Percentiles rank a stretch among this genome's conserved stretches.
phyloP scores from a whole-genome alignment of 768 basidiomycete genomes.

The Amanita rubescens region DNA sequence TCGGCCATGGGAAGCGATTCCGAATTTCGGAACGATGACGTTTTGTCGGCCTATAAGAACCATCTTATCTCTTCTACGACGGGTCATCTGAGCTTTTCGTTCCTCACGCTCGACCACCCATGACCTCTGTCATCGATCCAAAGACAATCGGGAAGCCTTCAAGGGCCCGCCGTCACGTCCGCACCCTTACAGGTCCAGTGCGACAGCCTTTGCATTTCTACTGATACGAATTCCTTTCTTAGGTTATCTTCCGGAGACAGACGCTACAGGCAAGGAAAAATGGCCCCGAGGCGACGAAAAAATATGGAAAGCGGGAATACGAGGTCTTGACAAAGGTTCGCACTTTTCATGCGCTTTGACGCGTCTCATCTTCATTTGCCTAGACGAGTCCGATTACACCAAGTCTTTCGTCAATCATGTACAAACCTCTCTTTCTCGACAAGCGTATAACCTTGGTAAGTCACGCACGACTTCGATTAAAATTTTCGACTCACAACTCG shows the following conservation, averaged over 20 bases:
- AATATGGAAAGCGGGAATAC: conserved; percentile 59
- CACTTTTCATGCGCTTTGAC: not conserved
- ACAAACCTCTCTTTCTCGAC: conserved; percentile 84
- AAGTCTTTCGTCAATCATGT: conserved; percentile 77
- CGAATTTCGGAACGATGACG: not conserved
- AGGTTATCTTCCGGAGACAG: conserved; percentile 78
- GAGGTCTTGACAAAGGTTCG: conserved; percentile 51
- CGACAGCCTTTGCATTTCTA: not conserved
- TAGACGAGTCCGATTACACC: conserved; percentile 58
- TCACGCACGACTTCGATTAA: not conserved
- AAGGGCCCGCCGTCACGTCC: conserved; percentile 56
- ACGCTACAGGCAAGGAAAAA: conserved; percentile 70
- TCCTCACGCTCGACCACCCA: conserved; percentile 21
- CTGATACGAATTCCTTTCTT: conserved; percentile 3
- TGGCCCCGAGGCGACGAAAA: conserved; percentile 81
- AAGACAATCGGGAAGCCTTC: conserved; percentile 57
- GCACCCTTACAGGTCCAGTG: conserved; percentile 52
- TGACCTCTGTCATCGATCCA: conserved; percentile 64
- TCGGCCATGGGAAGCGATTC: not conserved
- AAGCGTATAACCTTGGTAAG: conserved; percentile 77
- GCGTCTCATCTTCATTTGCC: not conserved
- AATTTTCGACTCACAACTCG: conserved; percentile 1
- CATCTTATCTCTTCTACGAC: conserved; percentile 2
- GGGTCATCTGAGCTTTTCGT: not conserved
- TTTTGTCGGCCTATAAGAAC: not conserved